Evolutionary conservation across 495 filamentous ascomycete genomes (phyloP), one percentile per base, ranked within the genome.

Genomic region (Cercophora samala): DNA sequence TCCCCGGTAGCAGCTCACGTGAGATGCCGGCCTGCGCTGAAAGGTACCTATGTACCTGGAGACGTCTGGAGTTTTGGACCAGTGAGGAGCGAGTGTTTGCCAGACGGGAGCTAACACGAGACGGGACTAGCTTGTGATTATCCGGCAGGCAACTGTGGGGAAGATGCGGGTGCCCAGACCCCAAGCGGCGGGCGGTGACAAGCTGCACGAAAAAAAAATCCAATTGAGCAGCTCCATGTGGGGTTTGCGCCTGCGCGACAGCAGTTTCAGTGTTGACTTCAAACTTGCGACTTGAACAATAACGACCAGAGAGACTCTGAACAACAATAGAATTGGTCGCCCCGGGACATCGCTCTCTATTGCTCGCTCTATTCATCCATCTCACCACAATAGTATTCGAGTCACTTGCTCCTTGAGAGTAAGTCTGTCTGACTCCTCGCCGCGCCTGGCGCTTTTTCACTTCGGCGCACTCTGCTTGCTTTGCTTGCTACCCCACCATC

Each of bases 401-500:
- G 37, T 17, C 15, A 17, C 15, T 46, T 46, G 15, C 11, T 13
- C 9, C 29, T 8, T 8, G 3, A 32, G 29, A 32, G 37, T 46
- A 46, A 13, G 37, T 46, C 37, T 9, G 13, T 60, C 42, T 64
- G 64, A 69, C 60, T 69, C 64, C 55, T 66, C 68, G 64, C 68
- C 62, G 68, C 42, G 52, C 23, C 32, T 52, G 23, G 32, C 60
- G 24, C 46, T 61, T 64, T 64, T 54, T 60, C 46, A 64, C 61
- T 68, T 61, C 58, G 26, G 37, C 19, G 18, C 21, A 53, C 5
- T n/a, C n/a, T n/a, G n/a, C n/a, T n/a, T 59, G 18, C 15, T 26
- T n/a, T 19, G 32, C n/a, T 42, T 37, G 8, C 24, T 66, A 68
- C 69, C 69, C 69, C 69, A 71, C 69, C 69, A 71, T 64, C 62